Conservation (phyloP, 2,329 filamentous ascomycete species). For the Exophiala dermatitidis region DNA sequence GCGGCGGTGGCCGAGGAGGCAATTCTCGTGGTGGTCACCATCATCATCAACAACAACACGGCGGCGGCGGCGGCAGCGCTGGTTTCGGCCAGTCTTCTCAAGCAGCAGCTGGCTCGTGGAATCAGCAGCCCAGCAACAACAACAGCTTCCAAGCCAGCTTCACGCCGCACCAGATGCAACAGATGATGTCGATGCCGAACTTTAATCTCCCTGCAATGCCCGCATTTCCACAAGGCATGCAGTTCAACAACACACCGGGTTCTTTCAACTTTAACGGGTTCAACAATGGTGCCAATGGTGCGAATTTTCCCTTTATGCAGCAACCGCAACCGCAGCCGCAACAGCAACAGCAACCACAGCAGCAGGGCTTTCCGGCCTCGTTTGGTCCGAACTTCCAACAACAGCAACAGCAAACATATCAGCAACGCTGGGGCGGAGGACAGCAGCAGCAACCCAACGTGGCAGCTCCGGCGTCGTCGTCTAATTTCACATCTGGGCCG, state of each 20-base stretch:
- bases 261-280: constrained; percentile 17
- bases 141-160: constrained; percentile 5
- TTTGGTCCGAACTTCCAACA: constrained; percentile 29
- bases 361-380: not conserved
- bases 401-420: constrained; percentile 34
- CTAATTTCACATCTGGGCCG: constrained; percentile 5
- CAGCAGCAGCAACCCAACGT: constrained; percentile 25
- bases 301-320: constrained; percentile 7
- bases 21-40: constrained; percentile 13
- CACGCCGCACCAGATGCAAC: not conserved
- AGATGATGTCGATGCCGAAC: constrained; percentile 6
- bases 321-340: not conserved
- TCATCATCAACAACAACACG: constrained; percentile 16
- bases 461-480: not conserved
- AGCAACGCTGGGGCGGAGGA: constrained; percentile 41
- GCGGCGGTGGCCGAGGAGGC: constrained; percentile 30
- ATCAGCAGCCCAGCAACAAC: constrained; percentile 20
- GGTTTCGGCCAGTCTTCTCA: constrained; percentile 28
- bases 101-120: constrained; percentile 3
- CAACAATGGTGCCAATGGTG: constrained; percentile 3
- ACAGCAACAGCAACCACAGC: not conserved
- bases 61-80: constrained; percentile 29
- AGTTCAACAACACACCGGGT: constrained; percentile 1
- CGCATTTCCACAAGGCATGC: constrained; percentile 17
- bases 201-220: constrained; percentile 19